phyloP scores from a whole-genome alignment of 2,329 filamentous ascomycete species.

The Chrysoporthe deuterocubensis region DNA sequence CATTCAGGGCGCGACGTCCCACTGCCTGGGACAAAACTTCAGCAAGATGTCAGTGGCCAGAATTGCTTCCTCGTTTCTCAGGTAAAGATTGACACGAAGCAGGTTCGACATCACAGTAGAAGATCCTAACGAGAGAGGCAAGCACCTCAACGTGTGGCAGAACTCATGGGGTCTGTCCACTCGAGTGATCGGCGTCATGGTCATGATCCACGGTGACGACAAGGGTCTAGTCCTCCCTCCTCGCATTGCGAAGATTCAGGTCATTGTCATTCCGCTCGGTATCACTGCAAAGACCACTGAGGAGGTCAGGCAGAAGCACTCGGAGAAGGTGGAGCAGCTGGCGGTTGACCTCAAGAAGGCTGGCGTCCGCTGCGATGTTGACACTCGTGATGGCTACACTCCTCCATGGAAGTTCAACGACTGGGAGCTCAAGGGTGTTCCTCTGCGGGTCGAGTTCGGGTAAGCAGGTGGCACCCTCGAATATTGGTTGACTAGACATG shows the following conservation, averaged over 20 bases:
- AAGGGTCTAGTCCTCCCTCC: conserved; percentile 94
- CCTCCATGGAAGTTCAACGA: conserved; percentile 99
- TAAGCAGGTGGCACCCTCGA: conserved; percentile 73
- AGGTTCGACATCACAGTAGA: conserved; percentile 99
- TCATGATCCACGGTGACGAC: conserved; percentile 97
- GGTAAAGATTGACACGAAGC: background rate
- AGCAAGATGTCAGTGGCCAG: conserved; percentile 17
- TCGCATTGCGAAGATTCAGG: conserved; percentile 83
- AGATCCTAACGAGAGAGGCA: conserved; percentile 80
- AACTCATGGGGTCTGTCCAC: conserved; percentile 99
- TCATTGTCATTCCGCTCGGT: conserved; percentile 88
- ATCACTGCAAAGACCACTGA: conserved; percentile 85
- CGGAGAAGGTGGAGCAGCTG: conserved; percentile 75
- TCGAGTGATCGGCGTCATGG: conserved; percentile 97
- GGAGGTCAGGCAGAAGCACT: conserved; percentile 77
- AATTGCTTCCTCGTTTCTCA: background rate
- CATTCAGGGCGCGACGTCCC: conserved; percentile 94
- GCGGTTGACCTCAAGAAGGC: conserved; percentile 70
- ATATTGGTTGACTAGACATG: background rate
- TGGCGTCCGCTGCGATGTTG: conserved; percentile 78
- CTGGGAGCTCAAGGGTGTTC: conserved; percentile 96
- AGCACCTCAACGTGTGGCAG: conserved; percentile 90
- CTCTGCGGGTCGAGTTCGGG: conserved; percentile 91
- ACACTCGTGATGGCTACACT: conserved; percentile 88
- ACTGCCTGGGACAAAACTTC: conserved; percentile 54